Base-by-base conservation (phyloP, 177 flowering plant genomes). In the Vitis hybrid region DNA sequence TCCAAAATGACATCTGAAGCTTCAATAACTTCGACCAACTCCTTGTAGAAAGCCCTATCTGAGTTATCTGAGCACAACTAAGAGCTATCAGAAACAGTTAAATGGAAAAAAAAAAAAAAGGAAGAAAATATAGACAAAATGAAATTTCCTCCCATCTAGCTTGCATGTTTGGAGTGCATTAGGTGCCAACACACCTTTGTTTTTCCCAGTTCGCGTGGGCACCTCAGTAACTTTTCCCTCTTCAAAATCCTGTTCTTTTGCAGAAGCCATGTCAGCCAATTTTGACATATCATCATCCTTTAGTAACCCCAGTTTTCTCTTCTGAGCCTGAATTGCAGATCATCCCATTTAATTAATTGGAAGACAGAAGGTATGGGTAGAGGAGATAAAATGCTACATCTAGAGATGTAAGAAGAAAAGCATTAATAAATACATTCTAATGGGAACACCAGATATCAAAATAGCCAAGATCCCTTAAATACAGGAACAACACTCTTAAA, bases 1-100 rank as follows among this genome's bases (percentile, higher is more conserved):
- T 93, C 98, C 80, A 92, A 74, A 78, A 96, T 90, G 62, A 96
- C 98, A 87, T 96, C 99, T 20, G 99, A 96, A 53, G 79, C 87
- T 76, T 96, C 99, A 75, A 96, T 85, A 58, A 96, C 98, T 74
- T 93, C 92, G 33, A 81, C 95, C 73, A 95, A 78, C 81, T 96
- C 99, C 82, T 88, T 90, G 85, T 89, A 96, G 78, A 93, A 96
- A 53, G 88, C 88, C 76, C 89, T 87, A 13, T 93, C 99, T 6
- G 97, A 86, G 74, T 77, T 84, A 70, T 88, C 98, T 91, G 82
- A 39, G 65, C 57, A 6, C 49, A 68, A 64, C 12, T 18, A 51
- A 67, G 57, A 50, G 61, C 55, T 5, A 45, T 1, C 5, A 51
- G 49, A 52, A 4, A 14, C 11, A 18, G 61, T 2, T 39, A 64